These are phyloP conservation scores for Limonomyces culmigenus DNA, from an alignment of 1,284 basidiomycete genomes.

Conservation along the genomic window DNA sequence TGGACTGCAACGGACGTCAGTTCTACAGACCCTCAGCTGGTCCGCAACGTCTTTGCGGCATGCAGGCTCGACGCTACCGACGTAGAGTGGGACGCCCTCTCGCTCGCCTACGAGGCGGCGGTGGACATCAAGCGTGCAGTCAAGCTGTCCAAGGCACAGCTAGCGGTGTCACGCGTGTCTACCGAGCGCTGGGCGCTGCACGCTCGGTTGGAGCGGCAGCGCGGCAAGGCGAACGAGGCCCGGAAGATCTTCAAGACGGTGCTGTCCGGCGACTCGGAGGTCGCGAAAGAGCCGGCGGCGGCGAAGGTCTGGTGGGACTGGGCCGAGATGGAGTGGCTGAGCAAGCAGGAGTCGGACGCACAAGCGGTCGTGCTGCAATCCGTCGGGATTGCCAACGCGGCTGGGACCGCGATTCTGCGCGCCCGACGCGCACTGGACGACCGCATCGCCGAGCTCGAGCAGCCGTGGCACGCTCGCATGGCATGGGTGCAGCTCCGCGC, in stretches of 20 bases:
- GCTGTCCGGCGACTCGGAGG: slow-evolving; percentile 20
- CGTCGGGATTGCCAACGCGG: slow-evolving; percentile 29
- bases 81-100: slow-evolving; percentile 42
- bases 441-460: slow-evolving; percentile 12
- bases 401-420: slow-evolving; percentile 35
- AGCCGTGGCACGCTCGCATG: slow-evolving; percentile 34
- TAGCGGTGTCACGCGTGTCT: slow-evolving; percentile 49
- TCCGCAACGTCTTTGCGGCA: slow-evolving; percentile 39
- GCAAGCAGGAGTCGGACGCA: slow-evolving; percentile 29
- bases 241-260: slow-evolving; percentile 72
- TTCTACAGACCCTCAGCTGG: slow-evolving; percentile 26
- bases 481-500: slow-evolving; percentile 46
- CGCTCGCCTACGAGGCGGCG: slow-evolving; percentile 52
- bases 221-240: slow-evolving; percentile 56
- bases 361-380: slow-evolving; percentile 35
- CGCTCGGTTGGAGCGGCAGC: slow-evolving; percentile 62
- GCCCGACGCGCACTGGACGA: slow-evolving; percentile 37
- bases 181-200: slow-evolving; percentile 67
- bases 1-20: slow-evolving; percentile 24
- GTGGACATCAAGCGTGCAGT: slow-evolving; percentile 43
- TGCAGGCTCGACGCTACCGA: slow-evolving; percentile 30
- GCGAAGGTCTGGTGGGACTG: slow-evolving; percentile 69
- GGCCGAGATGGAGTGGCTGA: slow-evolving; percentile 83
- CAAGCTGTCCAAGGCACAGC: slow-evolving; percentile 56
- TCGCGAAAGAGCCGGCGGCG: slow-evolving; percentile 17